These are phyloP conservation scores for Epichloe brachyelytri DNA, from an alignment of 2,329 filamentous ascomycete genomes.

Conservation along the genomic window DNA sequence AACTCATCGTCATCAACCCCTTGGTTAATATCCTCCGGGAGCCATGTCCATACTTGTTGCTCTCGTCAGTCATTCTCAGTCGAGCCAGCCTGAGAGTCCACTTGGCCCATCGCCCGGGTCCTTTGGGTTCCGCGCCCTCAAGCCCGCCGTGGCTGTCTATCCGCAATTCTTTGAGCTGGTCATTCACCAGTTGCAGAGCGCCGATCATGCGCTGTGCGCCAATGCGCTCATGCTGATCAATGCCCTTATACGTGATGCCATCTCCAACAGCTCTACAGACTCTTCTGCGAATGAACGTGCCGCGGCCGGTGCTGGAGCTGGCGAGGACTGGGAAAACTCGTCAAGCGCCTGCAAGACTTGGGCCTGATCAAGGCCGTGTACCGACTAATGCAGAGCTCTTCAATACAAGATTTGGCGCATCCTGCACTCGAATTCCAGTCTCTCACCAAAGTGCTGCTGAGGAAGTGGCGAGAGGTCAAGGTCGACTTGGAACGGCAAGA, in stretches of 20 bases:
- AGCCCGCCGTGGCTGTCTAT: slow-evolving; percentile 80
- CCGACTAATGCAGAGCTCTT: slow-evolving; percentile 85
- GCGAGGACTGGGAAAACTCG: slow-evolving; percentile 83
- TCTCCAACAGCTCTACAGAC: slow-evolving; percentile 55
- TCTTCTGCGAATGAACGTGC: slow-evolving; percentile 14
- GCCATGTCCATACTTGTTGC: slow-evolving; percentile 95
- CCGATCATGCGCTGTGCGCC: slow-evolving; percentile 88
- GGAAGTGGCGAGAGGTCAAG: slow-evolving; percentile 75
- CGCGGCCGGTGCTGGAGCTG: slow-evolving; percentile 9
- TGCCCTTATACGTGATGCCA: slow-evolving; percentile 81
- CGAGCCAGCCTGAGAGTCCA: slow-evolving; percentile 25
- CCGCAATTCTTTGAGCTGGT: slow-evolving; percentile 92
- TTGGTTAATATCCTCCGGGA: slow-evolving; percentile 90
- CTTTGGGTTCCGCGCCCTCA: slow-evolving; percentile 83
- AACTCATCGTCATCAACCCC: slow-evolving; percentile 87
- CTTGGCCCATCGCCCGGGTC: slow-evolving; percentile 35
- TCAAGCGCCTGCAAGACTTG: slow-evolving; percentile 84
- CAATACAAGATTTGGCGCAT: slow-evolving; percentile 79
- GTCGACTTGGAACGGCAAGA: slow-evolving; percentile 81
- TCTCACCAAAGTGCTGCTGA: slow-evolving; percentile 73
- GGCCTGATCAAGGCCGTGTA: slow-evolving; percentile 89
- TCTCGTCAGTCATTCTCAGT: slow-evolving; percentile 76
- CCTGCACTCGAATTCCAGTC: slow-evolving; percentile 88
- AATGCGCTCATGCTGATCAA: slow-evolving; percentile 95
- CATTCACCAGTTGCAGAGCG: slow-evolving; percentile 80